Conservation (phyloP, 805 yeast species). For the Ascoidea asiatica region DNA sequence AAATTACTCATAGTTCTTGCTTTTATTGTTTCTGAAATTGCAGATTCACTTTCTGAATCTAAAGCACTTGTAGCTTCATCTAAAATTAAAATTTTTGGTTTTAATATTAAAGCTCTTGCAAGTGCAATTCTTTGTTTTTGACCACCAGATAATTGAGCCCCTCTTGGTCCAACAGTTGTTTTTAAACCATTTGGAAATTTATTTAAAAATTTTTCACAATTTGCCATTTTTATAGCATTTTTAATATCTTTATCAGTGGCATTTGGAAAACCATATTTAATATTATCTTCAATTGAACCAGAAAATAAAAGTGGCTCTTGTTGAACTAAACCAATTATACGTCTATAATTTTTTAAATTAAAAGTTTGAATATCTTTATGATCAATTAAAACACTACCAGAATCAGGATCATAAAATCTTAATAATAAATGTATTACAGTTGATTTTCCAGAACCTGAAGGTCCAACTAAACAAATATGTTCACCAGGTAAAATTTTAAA, state of each 20-base stretch:
- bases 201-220: conserved; percentile 53
- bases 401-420: conserved; percentile 69
- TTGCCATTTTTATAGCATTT: conserved; percentile 55
- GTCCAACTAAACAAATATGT: conserved; percentile 89
- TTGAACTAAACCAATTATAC: conserved; percentile 76
- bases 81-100: conserved; percentile 68
- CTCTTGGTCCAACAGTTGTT: conserved; percentile 77
- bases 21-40: conserved; percentile 62
- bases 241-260: conserved; percentile 46
- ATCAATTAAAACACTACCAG: conserved; percentile 55
- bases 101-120: conserved; percentile 71
- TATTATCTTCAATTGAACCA: conserved; percentile 75
- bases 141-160: conserved; percentile 86
- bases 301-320: conserved; percentile 87
- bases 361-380: conserved; percentile 46
- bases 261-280: conserved; percentile 57
- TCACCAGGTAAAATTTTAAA: conserved; percentile 64
- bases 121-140: conserved; percentile 88
- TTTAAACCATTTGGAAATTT: conserved; percentile 74
- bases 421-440: conserved; percentile 70
- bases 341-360: conserved; percentile 60
- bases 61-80: conserved; percentile 95
- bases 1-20: conserved; percentile 39
- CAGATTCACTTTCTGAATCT: conserved; percentile 78
- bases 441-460: conserved; percentile 94